Evolutionary conservation across 129 eudicot species (phyloP).

Genomic region (Chrysanthemum makinoi): DNA sequence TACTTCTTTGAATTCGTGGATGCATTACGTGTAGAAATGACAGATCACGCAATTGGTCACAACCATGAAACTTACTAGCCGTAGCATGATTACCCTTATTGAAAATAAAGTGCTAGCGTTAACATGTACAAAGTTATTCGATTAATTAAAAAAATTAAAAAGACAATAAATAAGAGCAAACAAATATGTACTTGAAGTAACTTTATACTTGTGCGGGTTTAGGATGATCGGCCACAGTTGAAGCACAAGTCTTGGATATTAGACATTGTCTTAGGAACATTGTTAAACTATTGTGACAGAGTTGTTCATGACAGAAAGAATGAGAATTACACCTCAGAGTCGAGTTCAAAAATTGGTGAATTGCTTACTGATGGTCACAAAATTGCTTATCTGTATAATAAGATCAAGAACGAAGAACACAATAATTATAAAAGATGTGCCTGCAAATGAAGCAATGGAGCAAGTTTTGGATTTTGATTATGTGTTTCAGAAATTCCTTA

Average conservation of each 20-base stretch:
- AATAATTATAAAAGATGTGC: too few relatives aligned
- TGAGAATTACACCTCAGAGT: constrained; percentile 69
- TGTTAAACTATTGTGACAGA: constrained; percentile 81
- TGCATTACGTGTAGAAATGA: constrained; percentile 54
- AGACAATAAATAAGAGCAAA: neutral
- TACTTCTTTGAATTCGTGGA: constrained; percentile 79
- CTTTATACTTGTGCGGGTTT: constrained; percentile 39
- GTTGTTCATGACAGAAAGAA: constrained; percentile 82
- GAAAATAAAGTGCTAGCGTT: constrained; percentile 76
- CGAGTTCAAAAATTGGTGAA: constrained; percentile 79
- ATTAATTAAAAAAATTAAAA: neutral
- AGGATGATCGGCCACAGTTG: constrained; percentile 74
- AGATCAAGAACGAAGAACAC: too few relatives aligned
- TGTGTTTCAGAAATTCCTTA: too few relatives aligned
- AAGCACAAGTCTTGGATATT: constrained; percentile 88
- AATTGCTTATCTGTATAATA: too few relatives aligned
- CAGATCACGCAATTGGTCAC: constrained; percentile 83
- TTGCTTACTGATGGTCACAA: constrained; percentile 74
- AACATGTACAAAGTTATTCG: constrained; percentile 1
- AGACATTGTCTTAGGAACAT: constrained; percentile 80
- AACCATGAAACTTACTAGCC: constrained; percentile 83
- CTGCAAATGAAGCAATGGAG: too few relatives aligned
- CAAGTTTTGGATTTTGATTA: too few relatives aligned
- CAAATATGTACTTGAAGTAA: neutral
- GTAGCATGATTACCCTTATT: constrained; percentile 64